A percentile compares a stretch with the other conserved stretches of the same genome.
Conservation (phyloP, 257 asterid species). For the Gentiana macrophylla region DNA sequence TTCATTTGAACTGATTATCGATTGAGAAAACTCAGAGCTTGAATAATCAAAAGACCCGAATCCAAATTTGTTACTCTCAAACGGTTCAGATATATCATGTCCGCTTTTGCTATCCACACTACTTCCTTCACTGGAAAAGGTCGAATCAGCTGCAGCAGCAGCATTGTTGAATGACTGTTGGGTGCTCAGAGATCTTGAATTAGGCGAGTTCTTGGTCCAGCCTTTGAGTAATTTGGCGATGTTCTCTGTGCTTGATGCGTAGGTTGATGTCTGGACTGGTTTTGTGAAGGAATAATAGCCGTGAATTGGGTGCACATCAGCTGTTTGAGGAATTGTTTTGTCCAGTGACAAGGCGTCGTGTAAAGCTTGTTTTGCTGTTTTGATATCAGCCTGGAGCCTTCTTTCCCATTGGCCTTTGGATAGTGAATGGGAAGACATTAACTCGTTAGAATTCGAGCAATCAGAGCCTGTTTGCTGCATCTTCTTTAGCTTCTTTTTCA, state of each 20-base stretch:
- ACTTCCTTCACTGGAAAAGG: slow-evolving; percentile 21
- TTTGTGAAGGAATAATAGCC: slow-evolving; percentile 1
- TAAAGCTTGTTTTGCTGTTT: slow-evolving; percentile 86
- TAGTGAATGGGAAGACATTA: slow-evolving; percentile 24
- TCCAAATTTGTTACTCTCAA: slow-evolving; percentile 45
- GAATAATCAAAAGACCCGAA: slow-evolving; percentile 40
- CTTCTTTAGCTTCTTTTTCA: slow-evolving; percentile 66
- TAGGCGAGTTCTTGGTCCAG: slow-evolving; percentile 36
- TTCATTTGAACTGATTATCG: slow-evolving; percentile 26
- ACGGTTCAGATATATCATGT: slow-evolving; percentile 30
- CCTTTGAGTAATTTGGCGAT: slow-evolving; percentile 61
- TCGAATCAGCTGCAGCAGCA: slow-evolving; percentile 7
- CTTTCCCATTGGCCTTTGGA: slow-evolving; percentile 90
- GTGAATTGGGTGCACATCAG: slow-evolving; percentile 6
- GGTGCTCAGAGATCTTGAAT: slow-evolving; percentile 32
- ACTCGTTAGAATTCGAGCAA: background rate
- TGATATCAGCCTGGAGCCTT: slow-evolving; percentile 63
- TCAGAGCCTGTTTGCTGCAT: slow-evolving; percentile 29
- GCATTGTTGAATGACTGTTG: slow-evolving; percentile 26
- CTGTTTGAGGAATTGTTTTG: background rate
- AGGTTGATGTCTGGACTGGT: slow-evolving; percentile 14
- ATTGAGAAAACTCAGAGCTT: slow-evolving; percentile 38
- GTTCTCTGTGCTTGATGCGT: slow-evolving; percentile 83
- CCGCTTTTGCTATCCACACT: slow-evolving; percentile 17
- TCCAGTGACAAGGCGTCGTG: slow-evolving; percentile 55